These are phyloP conservation scores for Chenopodium album DNA, from an alignment of 148 eudicot species.

Conservation along the genomic window DNA sequence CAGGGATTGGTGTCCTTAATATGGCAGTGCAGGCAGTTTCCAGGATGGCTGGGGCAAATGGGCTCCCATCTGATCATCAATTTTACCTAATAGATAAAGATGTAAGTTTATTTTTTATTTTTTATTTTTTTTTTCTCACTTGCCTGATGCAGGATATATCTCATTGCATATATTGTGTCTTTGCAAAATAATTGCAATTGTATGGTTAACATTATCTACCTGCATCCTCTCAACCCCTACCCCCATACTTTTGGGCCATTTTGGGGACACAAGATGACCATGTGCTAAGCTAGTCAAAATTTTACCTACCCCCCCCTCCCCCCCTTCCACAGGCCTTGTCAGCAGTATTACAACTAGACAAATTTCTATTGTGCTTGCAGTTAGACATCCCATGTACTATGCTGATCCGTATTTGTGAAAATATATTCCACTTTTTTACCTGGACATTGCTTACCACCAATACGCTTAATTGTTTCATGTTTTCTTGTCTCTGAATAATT, in stretches of 20 bases:
- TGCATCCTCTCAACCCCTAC: too few species aligned
- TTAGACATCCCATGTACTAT: background rate
- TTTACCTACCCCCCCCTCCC: too few species aligned
- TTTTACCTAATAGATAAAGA: slow-evolving; percentile 92
- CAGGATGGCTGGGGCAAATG: slow-evolving; percentile 65
- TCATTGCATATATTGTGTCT: background rate
- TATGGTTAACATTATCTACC: background rate
- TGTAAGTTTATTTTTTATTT: slow-evolving; percentile 33
- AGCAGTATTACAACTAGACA: background rate
- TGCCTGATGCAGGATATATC: slow-evolving; percentile 6
- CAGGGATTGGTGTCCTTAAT: slow-evolving; percentile 96
- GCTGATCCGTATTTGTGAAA: background rate
- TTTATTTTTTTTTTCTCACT: background rate
- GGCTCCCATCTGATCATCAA: slow-evolving; percentile 59
- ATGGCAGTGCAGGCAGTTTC: slow-evolving; percentile 86
- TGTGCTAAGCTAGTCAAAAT: too few species aligned
- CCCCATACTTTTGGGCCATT: too few species aligned
- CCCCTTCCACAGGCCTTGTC: too few species aligned
- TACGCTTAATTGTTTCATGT: background rate
- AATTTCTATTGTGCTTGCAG: background rate
- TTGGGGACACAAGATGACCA: too few species aligned
- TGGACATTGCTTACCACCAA: background rate
- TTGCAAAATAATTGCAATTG: slow-evolving; percentile 1
- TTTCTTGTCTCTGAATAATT: background rate
- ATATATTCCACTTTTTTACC: background rate